Conservation (phyloP, 352 stramenopile species). For the Phytophthora sojae region DNA sequence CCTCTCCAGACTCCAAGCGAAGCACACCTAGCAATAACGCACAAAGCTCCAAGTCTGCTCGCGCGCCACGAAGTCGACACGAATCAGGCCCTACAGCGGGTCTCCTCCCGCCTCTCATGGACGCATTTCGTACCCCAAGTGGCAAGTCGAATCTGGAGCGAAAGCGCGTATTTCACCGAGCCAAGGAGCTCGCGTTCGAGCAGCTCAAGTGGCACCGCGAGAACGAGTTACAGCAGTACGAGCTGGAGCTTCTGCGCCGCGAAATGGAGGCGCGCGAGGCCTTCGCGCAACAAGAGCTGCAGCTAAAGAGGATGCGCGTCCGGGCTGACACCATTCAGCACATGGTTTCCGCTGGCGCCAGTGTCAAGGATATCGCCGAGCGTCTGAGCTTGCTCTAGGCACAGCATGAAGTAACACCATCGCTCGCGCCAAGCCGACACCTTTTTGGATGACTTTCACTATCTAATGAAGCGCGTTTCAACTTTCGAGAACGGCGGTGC, state of each 20-base stretch:
- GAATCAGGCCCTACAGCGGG: conserved; percentile 7
- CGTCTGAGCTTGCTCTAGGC: conserved; percentile 24
- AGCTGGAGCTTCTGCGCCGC: conserved; percentile 27
- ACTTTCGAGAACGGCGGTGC: too few species aligned
- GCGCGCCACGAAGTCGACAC: not conserved
- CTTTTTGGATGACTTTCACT: not conserved
- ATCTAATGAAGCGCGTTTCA: conserved; percentile 1
- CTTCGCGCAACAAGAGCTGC: conserved; percentile 24
- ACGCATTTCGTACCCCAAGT: not conserved
- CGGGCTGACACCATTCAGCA: conserved; percentile 31
- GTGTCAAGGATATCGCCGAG: conserved; percentile 15
- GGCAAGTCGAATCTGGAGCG: conserved; percentile 17
- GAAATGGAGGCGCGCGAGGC: conserved; percentile 32
- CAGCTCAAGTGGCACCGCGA: conserved; percentile 31
- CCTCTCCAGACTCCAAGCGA: not conserved
- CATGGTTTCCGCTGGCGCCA: conserved; percentile 30
- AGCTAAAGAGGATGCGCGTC: conserved; percentile 29
- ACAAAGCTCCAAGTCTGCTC: not conserved
- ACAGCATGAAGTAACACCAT: not conserved
- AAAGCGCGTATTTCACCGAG: conserved; percentile 28
- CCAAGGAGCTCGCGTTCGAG: conserved; percentile 39
- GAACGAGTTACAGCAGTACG: conserved; percentile 31
- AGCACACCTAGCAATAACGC: not conserved
- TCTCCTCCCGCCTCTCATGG: conserved; percentile 22
- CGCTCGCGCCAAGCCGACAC: not conserved